phyloP scores from a whole-genome alignment of 768 basidiomycete species.

The Mycena indigotica region DNA sequence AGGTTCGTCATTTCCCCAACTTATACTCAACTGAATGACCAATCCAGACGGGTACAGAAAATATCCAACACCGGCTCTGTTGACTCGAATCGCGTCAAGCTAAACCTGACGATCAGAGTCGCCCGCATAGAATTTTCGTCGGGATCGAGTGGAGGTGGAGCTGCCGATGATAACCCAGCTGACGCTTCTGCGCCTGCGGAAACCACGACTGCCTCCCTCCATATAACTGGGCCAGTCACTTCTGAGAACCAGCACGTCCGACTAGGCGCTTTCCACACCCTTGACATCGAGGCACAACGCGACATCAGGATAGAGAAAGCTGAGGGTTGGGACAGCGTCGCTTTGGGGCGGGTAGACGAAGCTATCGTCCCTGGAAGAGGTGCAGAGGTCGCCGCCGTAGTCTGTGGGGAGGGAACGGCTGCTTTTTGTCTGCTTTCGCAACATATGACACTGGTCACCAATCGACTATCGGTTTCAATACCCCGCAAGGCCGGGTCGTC shows the following conservation, averaged over 20 bases:
- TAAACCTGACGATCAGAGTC: conserved; percentile 84
- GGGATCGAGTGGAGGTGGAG: conserved; percentile 52
- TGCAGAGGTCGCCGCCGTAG: conserved; percentile 94
- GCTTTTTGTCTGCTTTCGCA: conserved; percentile 94
- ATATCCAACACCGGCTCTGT: conserved; percentile 92
- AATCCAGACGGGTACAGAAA: conserved; percentile 77
- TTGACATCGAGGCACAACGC: conserved; percentile 90
- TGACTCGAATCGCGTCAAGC: conserved; percentile 84
- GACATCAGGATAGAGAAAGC: conserved; percentile 87
- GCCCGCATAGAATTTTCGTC: conserved; percentile 81
- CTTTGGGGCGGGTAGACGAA: conserved; percentile 79
- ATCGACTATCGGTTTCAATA: conserved; percentile 85
- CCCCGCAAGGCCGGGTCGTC: conserved; percentile 85
- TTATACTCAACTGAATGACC: background rate
- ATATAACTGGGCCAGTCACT: conserved; percentile 84
- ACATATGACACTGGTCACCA: conserved; percentile 93
- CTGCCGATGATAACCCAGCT: conserved; percentile 43
- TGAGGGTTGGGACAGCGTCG: conserved; percentile 92
- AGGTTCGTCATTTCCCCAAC: conserved; percentile 47
- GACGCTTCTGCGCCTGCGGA: conserved; percentile 39
- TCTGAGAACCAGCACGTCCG: conserved; percentile 88
- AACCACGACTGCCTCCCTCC: conserved; percentile 59
- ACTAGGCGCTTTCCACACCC: conserved; percentile 91
- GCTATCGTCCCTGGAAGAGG: conserved; percentile 91
- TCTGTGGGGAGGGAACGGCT: conserved; percentile 94